These are phyloP conservation scores for Paecilomyces variotii DNA, from an alignment of 2,329 filamentous ascomycete species.

Conservation along the genomic window DNA sequence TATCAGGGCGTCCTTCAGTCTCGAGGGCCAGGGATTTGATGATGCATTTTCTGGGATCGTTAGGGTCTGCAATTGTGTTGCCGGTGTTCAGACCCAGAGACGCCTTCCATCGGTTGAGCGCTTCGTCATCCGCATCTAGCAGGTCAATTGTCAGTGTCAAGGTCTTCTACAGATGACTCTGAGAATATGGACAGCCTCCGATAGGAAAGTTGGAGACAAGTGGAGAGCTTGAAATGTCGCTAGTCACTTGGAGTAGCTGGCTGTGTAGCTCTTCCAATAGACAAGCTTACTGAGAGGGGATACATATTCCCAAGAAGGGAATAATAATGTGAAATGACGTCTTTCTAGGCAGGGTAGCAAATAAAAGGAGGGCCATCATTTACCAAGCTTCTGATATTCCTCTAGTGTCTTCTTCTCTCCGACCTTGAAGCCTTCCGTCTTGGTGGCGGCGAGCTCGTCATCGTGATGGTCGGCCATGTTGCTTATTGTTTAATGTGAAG, in stretches of 20 bases:
- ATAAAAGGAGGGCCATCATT: conserved; percentile 27
- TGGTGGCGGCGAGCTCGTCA: conserved; percentile 77
- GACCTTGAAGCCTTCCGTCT: conserved; percentile 95
- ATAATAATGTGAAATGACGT: not conserved
- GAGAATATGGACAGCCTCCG: too few relatives aligned
- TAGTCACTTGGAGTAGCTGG: not conserved
- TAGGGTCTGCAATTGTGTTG: conserved; percentile 64
- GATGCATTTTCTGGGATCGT: conserved; percentile 82
- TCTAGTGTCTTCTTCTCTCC: conserved; percentile 97
- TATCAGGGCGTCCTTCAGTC: conserved; percentile 70
- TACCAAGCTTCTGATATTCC: conserved; percentile 90
- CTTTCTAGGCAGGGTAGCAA: not conserved
- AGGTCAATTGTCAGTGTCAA: conserved; percentile 13
- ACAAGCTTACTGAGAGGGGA: not conserved
- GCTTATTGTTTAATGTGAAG: not conserved
- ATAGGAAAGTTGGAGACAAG: not conserved
- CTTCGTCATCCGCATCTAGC: conserved; percentile 70
- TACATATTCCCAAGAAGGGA: not conserved
- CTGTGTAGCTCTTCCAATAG: not conserved
- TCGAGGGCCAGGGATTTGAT: conserved; percentile 88
- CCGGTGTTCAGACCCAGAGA: conserved; percentile 77
- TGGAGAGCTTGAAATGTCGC: not conserved
- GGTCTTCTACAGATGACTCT: not conserved
- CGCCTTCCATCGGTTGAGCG: conserved; percentile 94
- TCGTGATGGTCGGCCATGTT: conserved; percentile 62